Conservation (phyloP, 1,284 basidiomycete species). For the Cryptococcus sp. region DNA sequence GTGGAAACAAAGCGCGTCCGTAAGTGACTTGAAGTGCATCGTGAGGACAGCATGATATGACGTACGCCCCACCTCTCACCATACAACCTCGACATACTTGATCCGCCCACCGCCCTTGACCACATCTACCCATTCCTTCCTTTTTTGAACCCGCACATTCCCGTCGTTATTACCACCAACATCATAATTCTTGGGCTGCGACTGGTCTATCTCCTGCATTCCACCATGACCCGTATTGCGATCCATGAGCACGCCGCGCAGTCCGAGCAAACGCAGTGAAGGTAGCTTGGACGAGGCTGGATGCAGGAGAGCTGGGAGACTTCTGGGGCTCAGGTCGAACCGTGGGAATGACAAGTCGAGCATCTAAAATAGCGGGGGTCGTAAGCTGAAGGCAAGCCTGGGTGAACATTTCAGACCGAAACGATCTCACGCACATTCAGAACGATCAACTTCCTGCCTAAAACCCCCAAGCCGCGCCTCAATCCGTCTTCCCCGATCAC, state of each 20-base stretch:
- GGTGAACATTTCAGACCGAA: no score
- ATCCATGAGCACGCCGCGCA: conserved; percentile 13
- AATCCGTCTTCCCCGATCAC: conserved; percentile 14
- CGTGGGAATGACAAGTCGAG: conserved; percentile 37
- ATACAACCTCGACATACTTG: conserved; percentile 17
- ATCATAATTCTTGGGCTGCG: background rate
- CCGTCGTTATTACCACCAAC: background rate
- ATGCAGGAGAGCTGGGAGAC: conserved; percentile 19
- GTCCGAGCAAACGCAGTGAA: conserved; percentile 24
- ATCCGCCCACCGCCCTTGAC: conserved; percentile 10
- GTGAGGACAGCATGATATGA: no score
- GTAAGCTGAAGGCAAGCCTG: no score
- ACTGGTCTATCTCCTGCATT: background rate
- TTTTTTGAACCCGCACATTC: background rate
- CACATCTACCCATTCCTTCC: conserved; percentile 1
- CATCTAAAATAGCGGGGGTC: conserved; percentile 19
- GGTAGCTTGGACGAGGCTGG: conserved; percentile 23
- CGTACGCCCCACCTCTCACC: background rate
- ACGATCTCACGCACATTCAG: conserved; percentile 27
- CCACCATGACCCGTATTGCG: background rate
- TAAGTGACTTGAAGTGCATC: background rate
- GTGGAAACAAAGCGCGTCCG: background rate
- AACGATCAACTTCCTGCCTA: conserved; percentile 37
- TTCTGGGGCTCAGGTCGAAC: conserved; percentile 4
- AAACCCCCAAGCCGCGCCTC: conserved; percentile 17